A percentile compares a stretch with the other conserved stretches of the same genome.
phyloP scores from a whole-genome alignment of 2,329 filamentous ascomycete genomes.

The Fusarium pseudonygamai region DNA sequence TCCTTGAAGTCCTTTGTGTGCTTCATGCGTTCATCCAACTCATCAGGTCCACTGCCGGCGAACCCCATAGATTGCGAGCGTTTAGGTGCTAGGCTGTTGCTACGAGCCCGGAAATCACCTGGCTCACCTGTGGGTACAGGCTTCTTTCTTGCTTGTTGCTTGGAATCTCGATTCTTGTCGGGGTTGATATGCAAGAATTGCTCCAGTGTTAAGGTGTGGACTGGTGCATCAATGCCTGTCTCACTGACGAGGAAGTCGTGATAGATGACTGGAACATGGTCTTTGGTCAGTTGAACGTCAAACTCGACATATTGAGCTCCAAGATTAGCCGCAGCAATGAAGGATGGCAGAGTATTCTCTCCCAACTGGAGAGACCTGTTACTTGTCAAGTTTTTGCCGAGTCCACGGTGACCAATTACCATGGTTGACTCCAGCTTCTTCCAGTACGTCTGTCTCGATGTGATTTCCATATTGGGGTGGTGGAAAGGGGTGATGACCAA shows the following conservation, averaged over 20 bases:
- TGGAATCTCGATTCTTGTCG: conserved; percentile 50
- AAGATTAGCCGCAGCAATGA: conserved; percentile 94
- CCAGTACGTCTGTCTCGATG: conserved; percentile 94
- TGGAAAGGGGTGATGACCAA: conserved; percentile 92
- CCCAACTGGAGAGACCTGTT: conserved; percentile 92
- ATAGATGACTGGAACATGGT: conserved; percentile 97
- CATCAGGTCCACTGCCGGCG: conserved; percentile 51
- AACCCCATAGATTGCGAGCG: conserved; percentile 67
- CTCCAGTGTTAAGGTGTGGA: conserved; percentile 93
- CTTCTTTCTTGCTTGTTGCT: conserved; percentile 15
- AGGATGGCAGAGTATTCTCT: conserved; percentile 95
- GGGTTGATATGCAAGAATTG: conserved; percentile 91
- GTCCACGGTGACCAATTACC: conserved; percentile 76
- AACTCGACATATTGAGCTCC: conserved; percentile 81
- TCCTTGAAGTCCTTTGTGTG: conserved; percentile 94
- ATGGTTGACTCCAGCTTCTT: conserved; percentile 90
- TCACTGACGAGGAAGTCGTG: conserved; percentile 98
- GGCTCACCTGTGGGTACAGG: conserved; percentile 47
- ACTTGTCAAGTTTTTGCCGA: conserved; percentile 89
- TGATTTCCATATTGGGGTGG: conserved; percentile 93
- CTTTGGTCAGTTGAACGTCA: conserved; percentile 98
- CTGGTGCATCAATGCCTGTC: conserved; percentile 95
- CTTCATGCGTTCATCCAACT: conserved; percentile 87
- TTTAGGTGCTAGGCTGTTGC: conserved; percentile 54
- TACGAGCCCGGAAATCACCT: conserved; percentile 43